Evolutionary conservation across 352 stramenopile species (phyloP).

Genomic region (Globisporangium parvum): DNA sequence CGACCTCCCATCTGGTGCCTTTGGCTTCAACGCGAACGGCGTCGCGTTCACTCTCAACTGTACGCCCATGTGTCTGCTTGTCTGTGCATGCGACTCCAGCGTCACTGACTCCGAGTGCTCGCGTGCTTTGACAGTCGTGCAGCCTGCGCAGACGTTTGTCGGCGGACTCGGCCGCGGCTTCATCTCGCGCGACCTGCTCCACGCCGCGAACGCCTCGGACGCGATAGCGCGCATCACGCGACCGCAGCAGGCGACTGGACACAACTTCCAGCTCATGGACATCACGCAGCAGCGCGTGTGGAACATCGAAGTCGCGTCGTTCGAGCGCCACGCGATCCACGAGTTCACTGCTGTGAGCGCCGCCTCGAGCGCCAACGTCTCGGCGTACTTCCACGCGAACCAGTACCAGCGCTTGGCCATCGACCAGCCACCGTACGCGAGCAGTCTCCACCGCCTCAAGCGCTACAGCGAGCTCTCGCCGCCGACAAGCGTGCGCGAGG

Average conservation of each 20-base stretch:
- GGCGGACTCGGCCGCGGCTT: slow-evolving; percentile 62
- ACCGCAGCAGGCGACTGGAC: slow-evolving; percentile 43
- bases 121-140: slow-evolving; percentile 33
- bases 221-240: slow-evolving; percentile 50
- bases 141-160: slow-evolving; percentile 52
- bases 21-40: slow-evolving; percentile 64
- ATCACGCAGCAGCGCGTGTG: slow-evolving; percentile 31
- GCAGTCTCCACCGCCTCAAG: slow-evolving; percentile 56
- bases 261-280: slow-evolving; percentile 82
- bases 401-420: slow-evolving; percentile 69
- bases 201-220: slow-evolving; percentile 31
- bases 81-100: not conserved
- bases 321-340: slow-evolving; percentile 42
- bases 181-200: slow-evolving; percentile 56
- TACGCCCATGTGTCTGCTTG: slow-evolving; percentile 17
- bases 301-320: slow-evolving; percentile 68
- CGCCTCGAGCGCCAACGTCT: slow-evolving; percentile 13
- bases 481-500: slow-evolving; percentile 33
- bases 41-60: slow-evolving; percentile 78
- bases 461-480: slow-evolving; percentile 47
- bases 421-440: slow-evolving; percentile 52
- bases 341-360: slow-evolving; percentile 19
- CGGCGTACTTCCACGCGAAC: slow-evolving; percentile 63
- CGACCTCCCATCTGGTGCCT: slow-evolving; percentile 62
- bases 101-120: not conserved